Conservation (phyloP, 2,329 filamentous ascomycete species). For the Alternaria metachromatica region DNA sequence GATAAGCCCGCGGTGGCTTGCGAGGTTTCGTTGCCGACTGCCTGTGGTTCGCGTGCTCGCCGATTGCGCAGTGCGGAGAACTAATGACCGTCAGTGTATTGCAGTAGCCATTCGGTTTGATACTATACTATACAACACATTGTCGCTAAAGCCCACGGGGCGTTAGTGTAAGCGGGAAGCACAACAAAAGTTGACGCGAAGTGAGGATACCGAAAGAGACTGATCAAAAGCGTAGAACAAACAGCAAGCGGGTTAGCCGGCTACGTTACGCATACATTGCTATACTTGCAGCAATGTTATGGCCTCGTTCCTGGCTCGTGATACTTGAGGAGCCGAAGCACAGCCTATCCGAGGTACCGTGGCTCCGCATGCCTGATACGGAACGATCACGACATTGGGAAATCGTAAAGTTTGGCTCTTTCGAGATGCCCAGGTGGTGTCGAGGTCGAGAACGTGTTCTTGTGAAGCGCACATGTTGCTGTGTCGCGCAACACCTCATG, state of each 20-base stretch:
- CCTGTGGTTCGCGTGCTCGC: not conserved
- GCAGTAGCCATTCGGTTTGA: not conserved
- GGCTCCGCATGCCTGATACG: not conserved
- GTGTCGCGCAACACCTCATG: not conserved
- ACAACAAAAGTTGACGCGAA: not conserved
- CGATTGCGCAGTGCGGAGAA: not conserved
- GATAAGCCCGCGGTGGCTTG: not conserved
- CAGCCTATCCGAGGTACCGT: not conserved
- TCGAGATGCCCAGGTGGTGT: not conserved
- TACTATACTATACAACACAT: conserved; percentile 1
- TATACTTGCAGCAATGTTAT: not conserved
- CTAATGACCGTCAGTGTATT: not conserved
- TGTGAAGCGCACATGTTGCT: not conserved
- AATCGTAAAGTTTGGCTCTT: not conserved
- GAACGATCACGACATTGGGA: not conserved
- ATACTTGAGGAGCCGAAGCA: not conserved
- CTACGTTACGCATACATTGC: not conserved
- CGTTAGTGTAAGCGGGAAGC: not conserved
- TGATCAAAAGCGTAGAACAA: not conserved
- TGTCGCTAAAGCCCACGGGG: not conserved
- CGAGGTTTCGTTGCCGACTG: not conserved
- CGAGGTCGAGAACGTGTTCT: not conserved
- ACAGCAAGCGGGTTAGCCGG: not conserved
- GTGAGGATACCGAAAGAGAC: not conserved
- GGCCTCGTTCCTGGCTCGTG: not conserved